Evolutionary conservation across 108 stramenopile species (phyloP).

Genomic region (Poteriospumella lacustris): DNA sequence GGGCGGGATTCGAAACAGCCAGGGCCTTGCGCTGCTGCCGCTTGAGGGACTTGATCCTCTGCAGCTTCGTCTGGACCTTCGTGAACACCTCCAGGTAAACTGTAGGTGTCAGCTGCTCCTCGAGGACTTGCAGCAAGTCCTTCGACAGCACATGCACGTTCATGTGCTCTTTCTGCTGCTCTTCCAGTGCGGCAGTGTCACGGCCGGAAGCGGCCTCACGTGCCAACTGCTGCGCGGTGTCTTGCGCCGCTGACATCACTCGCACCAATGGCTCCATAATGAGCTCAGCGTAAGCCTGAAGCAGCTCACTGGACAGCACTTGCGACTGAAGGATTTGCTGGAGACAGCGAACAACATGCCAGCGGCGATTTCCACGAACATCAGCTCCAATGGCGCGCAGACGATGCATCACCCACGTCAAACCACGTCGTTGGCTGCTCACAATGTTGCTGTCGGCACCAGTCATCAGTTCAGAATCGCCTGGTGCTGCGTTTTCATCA

Average conservation of each 20-base stretch:
- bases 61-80: background rate
- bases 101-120: background rate
- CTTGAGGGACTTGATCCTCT: background rate
- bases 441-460: too few species aligned
- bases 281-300: too few species aligned
- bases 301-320: too few species aligned
- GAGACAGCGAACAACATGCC: constrained; percentile 13
- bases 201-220: too few species aligned
- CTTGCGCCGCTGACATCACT: too few species aligned
- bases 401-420: constrained; percentile 25
- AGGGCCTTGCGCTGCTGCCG: background rate
- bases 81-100: background rate
- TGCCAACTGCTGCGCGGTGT: too few species aligned
- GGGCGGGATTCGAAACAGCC: background rate
- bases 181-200: too few species aligned
- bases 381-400: constrained; percentile 9
- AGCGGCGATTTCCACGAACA: background rate
- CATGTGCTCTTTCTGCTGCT: background rate
- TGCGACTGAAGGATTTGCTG: too few species aligned
- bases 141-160: background rate
- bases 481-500: too few species aligned
- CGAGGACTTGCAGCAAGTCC: background rate
- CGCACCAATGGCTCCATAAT: too few species aligned
- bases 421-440: background rate
- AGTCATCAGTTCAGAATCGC: too few species aligned